Evolutionary conservation across 2,329 filamentous ascomycete genomes (phyloP), one percentile per base, ranked within the genome.

Genomic region (Exophiala aquamarina): DNA sequence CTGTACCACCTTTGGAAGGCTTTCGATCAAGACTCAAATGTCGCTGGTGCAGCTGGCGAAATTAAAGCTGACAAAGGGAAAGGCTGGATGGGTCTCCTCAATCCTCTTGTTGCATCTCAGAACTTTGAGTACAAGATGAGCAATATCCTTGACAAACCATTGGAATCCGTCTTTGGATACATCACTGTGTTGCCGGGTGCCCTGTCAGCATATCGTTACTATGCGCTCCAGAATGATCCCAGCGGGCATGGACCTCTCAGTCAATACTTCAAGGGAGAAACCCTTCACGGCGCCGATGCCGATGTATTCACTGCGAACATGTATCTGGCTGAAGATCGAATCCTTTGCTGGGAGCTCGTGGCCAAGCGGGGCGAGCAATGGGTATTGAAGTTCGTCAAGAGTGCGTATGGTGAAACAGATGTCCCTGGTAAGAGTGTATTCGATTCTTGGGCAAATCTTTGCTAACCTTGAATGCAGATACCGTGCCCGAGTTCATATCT

Each of bases 111-210:
- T 13, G 93, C 93, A 0, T 95, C 90, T 36, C 93, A 98, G 62
- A 98, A 98, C 66, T 98, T 98, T 59, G 93, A 98, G 73, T 98
- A 98, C 76, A 98, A 98, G 70, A 96, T 98, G 89, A 95, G 90
- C 32, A 98, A 98, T 61, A 98, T 98, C 61, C 77, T 98, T 19
- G 93, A 98, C 66, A 98, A 98, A 68, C 93, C 93, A 0, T 75
- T 98, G 2, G 93, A 98, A 67, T 95, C 89, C 0, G 92, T 95
- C 0, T 98, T 98, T 66, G 93, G 93, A 2, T 98, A 97, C 65
- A 98, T 98, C 59, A 97, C 92, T 4, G 93, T 98, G 59, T 73
- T 98, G 56, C 94, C 93, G 0, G 94, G 93, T 68, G 93, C 93
- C 1, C 79, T 98, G 42, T 95, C 89, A 64, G 93, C 93, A 2